Conservation (phyloP, 345 rosid species). For the Passiflora organensis region DNA sequence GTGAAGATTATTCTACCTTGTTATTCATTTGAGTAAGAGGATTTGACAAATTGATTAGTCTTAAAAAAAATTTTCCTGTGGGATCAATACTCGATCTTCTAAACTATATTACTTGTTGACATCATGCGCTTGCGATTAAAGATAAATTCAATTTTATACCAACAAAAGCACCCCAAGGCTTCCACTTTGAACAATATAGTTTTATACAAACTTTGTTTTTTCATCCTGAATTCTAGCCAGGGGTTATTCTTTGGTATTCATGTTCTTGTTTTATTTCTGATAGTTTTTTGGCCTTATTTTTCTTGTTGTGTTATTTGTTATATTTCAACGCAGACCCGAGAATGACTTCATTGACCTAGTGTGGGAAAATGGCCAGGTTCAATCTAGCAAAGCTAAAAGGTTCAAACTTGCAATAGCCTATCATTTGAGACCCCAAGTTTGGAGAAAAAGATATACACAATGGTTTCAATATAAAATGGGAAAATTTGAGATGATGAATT, state of each 20-base stretch:
- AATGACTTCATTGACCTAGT: slow-evolving; percentile 64
- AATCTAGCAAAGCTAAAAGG: slow-evolving; percentile 46
- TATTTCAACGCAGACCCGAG: slow-evolving; percentile 49
- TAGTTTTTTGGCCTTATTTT: not conserved
- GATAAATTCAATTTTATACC: too few relatives aligned
- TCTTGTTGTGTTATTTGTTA: not conserved
- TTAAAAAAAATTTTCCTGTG: too few relatives aligned
- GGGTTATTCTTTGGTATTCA: too few relatives aligned
- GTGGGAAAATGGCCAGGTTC: slow-evolving; percentile 78
- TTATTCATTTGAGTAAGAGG: too few relatives aligned
- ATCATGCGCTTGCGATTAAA: too few relatives aligned
- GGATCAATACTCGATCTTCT: too few relatives aligned
- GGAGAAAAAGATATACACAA: slow-evolving; percentile 35
- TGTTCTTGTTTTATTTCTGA: slow-evolving; percentile 1
- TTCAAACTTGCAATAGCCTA: slow-evolving; percentile 17
- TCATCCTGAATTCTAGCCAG: not conserved
- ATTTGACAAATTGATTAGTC: too few relatives aligned
- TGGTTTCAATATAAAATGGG: slow-evolving; percentile 24
- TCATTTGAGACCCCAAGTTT: slow-evolving; percentile 12
- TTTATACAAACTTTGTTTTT: not conserved
- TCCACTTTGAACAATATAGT: too few relatives aligned
- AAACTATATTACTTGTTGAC: too few relatives aligned
- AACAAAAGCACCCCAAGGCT: too few relatives aligned
- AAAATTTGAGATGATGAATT: slow-evolving; percentile 26
- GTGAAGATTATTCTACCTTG: too few relatives aligned